Base-by-base conservation (phyloP, 2,329 filamentous ascomycete genomes). In the Bertia moriformis region DNA sequence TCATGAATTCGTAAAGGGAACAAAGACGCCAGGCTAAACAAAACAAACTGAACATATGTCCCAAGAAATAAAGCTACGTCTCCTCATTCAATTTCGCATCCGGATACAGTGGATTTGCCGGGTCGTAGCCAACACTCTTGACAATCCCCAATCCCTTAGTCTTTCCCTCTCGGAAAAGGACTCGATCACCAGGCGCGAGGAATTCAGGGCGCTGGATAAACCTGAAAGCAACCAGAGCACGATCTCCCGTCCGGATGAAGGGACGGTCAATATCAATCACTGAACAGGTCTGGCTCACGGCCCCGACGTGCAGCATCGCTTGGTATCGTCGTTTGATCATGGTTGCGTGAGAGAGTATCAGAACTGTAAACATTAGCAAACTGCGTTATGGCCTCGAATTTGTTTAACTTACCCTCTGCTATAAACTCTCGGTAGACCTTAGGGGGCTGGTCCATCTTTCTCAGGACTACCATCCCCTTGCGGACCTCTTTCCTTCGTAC, bases 201-300 rank as follows among this genome's bases (percentile, higher is more conserved):
- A 93, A 98, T 61, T 98, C 91, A 2, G 91, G 91, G 17, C 89
- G 68, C 57, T 95, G 91, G 3, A 95, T 82, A 53, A 98, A 98
- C 7, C 81, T 78, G 62, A 98, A 98, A 0, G 89, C 91, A 1
- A 98, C 91, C 0, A 79, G 79, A 2, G 91, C 91, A n/a, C 89
- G 71, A 56, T 96, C 91, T 7, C 91, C 91, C 0, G 89, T 95
- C 4, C 91, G 77, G 46, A 98, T 95, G 51, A 88, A 91, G 18
- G 83, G 83, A n/a, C 89, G 78, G 55, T 98, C 91, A 47, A 98
- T 91, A 52, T 95, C 91, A 51, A 98, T 93, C 53, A 98, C 95
- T 10, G 87, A 79, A 53, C 91, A 98, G 0, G 91, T 98, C 61
- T 98, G 91, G 30, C 83, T 86, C 33, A 98, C 83, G 0, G 91